Percentiles rank a stretch among this genome's conserved stretches.
phyloP scores from a whole-genome alignment of 768 basidiomycete genomes.

The Leccinellum rugosiceps region DNA sequence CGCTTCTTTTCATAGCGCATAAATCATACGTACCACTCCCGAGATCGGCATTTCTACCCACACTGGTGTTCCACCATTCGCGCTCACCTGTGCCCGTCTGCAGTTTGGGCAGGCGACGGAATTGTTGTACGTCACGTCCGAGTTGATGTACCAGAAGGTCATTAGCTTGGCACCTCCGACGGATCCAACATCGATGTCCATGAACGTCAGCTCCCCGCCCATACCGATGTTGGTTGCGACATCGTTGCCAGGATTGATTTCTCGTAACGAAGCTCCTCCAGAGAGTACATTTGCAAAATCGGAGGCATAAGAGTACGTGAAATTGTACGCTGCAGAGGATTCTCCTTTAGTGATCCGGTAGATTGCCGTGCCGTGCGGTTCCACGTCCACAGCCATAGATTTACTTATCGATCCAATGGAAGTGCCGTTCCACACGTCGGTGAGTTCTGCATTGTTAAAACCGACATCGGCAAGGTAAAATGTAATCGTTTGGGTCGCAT shows the following conservation, averaged over 20 bases:
- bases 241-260: not conserved
- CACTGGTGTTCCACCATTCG: conserved; percentile 1
- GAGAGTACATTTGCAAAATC: not conserved
- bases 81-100: conserved; percentile 4
- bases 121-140: conserved; percentile 8
- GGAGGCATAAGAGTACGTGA: not conserved
- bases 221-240: not conserved
- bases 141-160: conserved; percentile 4
- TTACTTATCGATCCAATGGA: not conserved
- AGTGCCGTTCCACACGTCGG: conserved; percentile 5
- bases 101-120: conserved; percentile 5
- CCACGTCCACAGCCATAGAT: not conserved
- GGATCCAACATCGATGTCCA: conserved; percentile 4
- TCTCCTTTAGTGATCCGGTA: conserved; percentile 1
- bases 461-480: conserved; percentile 4
- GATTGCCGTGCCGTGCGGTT: conserved; percentile 3
- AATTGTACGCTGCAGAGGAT: not conserved
- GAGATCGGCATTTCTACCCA: conserved; percentile 8
- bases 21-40: not conserved
- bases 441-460: conserved; percentile 1
- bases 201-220: conserved; percentile 5
- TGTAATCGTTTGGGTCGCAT: not conserved
- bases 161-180: not conserved
- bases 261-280: not conserved
- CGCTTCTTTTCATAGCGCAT: too few species aligned